Evolutionary conservation across 768 basidiomycete species (phyloP).

Genomic region (Trametes maxima): DNA sequence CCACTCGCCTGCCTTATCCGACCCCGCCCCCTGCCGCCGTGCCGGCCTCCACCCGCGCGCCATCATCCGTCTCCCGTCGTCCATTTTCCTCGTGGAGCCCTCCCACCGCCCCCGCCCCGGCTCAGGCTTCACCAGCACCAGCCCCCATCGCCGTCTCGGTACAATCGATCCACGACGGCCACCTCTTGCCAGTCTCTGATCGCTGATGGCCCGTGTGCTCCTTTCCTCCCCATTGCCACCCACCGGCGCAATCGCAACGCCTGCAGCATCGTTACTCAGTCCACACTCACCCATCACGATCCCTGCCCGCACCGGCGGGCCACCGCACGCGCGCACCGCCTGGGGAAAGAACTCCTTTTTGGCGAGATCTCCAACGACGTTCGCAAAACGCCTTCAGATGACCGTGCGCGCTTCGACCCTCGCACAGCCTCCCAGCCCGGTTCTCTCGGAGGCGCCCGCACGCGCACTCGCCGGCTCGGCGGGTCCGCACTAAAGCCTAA

Average conservation of each 20-base stretch:
- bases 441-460: neutral
- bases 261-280: neutral
- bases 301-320: too few species aligned
- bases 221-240: neutral
- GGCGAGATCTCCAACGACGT: neutral
- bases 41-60: slow-evolving; percentile 8
- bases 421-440: neutral
- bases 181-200: too few species aligned
- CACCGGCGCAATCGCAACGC: slow-evolving; percentile 2
- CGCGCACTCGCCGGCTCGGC: neutral
- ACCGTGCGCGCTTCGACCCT: neutral
- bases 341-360: neutral
- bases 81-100: neutral
- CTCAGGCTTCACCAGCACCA: neutral
- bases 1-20: slow-evolving; percentile 11
- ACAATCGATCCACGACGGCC: neutral
- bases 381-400: neutral
- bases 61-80: neutral
- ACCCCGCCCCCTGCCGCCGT: slow-evolving; percentile 4
- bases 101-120: neutral
- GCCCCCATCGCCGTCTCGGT: neutral
- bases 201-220: neutral
- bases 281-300: neutral
- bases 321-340: neutral
- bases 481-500: neutral